Evolutionary conservation across 805 yeast species (phyloP).

Genomic region (Brettanomyces bruxellensis): DNA sequence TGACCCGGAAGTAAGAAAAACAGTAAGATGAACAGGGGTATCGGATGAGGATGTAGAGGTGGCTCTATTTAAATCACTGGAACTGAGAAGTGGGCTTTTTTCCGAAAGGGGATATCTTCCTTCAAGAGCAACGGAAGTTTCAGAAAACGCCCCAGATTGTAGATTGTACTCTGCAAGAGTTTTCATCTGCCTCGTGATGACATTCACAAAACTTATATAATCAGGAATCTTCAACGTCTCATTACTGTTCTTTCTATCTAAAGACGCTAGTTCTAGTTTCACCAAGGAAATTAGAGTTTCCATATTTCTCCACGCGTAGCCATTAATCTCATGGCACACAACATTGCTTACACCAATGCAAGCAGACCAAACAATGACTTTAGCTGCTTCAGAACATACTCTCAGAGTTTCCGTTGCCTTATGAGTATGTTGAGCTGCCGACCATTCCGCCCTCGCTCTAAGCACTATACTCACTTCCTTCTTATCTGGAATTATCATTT

Average conservation of each 20-base stretch:
- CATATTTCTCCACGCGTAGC: slow-evolving; percentile 22
- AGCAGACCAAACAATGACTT: slow-evolving; percentile 22
- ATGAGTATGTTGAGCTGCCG: slow-evolving; percentile 29
- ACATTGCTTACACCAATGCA: slow-evolving; percentile 16
- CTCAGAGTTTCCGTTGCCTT: slow-evolving; percentile 33
- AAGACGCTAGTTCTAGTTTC: slow-evolving; percentile 14
- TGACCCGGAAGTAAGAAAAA: slow-evolving; percentile 10
- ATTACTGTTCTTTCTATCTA: slow-evolving; percentile 8
- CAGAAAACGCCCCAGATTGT: too few species aligned
- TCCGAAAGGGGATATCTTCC: too few species aligned
- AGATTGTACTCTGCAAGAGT: slow-evolving; percentile 3
- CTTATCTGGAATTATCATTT: slow-evolving; percentile 29
- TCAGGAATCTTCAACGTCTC: slow-evolving; percentile 4
- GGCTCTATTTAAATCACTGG: too few species aligned
- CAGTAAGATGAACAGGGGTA: slow-evolving; percentile 6
- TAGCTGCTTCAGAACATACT: slow-evolving; percentile 28
- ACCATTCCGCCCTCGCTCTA: slow-evolving; percentile 29
- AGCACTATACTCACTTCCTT: slow-evolving; percentile 25
- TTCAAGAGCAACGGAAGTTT: neutral
- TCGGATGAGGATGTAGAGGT: neutral
- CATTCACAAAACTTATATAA: slow-evolving; percentile 16
- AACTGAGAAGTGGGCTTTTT: too few species aligned
- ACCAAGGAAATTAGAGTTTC: slow-evolving; percentile 17
- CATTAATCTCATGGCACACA: slow-evolving; percentile 21
- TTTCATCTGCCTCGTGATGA: slow-evolving; percentile 9